Base-by-base conservation (phyloP, 2,329 filamentous ascomycete genomes). In the Beauveria bassiana region DNA sequence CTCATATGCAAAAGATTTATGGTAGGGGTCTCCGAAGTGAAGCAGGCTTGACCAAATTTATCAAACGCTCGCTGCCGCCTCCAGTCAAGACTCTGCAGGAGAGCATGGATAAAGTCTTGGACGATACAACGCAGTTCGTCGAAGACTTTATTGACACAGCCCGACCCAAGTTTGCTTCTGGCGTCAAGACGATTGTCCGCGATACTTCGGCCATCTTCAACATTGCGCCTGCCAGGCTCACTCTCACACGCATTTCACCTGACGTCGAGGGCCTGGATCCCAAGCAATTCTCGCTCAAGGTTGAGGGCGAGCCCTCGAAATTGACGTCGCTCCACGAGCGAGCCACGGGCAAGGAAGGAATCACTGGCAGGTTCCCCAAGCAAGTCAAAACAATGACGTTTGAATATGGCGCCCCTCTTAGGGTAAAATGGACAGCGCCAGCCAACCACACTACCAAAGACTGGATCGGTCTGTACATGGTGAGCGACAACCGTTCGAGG, bases 1-100 rank as follows among this genome's bases (percentile, higher is more conserved):
- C 93, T 16, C 95, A 99, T 73, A 98, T 99, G 93, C 90, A 96
- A 73, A 98, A 96, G 80, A 84, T 98, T 20, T 99, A 99, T 70
- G 93, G 95, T 47, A 82, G 87, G 68, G 88, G 86, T 67, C 79
- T 99, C 51, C 88, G 95, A 63, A 80, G 88, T 65, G 91, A 96
- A 72, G 95, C 95, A 12, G 95, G 95, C 55, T 81, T 99, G 45
- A 93, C 93, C 63, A 96, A 93, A 76, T 97, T 91, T 69, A 83
- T 99, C 72, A 91, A 91, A 73, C 86, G 89, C 65, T 91, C 92
- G 12, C 78, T 99, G 26, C 95, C 95, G 3, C 85, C 87, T 2
- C 90, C 91, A 2, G 84, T 99, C 46, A 87, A 90, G 69, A 87
- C 89, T 66, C 90, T 90, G 81, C 90, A 93, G 68, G 87, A 91